A percentile compares a stretch with the other conserved stretches of the same genome.
These are phyloP conservation scores for Talaromyces verruculosus DNA, from an alignment of 2,329 filamentous ascomycete genomes.

Conservation along the genomic window DNA sequence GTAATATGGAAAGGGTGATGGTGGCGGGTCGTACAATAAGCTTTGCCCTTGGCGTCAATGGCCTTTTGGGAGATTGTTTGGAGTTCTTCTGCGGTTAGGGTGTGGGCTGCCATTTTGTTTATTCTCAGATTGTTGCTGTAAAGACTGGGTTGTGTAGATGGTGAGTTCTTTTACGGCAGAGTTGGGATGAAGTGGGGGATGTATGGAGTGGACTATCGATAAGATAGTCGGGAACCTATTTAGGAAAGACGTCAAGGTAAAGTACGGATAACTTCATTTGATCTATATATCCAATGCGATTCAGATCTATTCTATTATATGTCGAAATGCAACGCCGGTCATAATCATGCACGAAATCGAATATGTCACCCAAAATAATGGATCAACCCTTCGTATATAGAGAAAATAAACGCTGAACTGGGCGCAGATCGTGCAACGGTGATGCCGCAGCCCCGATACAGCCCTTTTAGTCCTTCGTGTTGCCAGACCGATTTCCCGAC, in stretches of 20 bases:
- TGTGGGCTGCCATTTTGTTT: conserved; percentile 26
- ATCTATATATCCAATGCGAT: not conserved
- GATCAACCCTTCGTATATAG: conserved; percentile 86
- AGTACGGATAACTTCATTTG: not conserved
- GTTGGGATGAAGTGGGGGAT: conserved; percentile 1
- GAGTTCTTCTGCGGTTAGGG: conserved; percentile 65
- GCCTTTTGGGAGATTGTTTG: conserved; percentile 61
- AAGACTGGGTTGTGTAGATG: not conserved
- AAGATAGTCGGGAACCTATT: not conserved
- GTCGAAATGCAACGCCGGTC: not conserved
- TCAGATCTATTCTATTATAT: conserved; percentile 1
- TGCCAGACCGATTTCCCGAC: conserved; percentile 76
- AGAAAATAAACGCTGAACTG: conserved; percentile 97
- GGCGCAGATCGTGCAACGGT: conserved; percentile 85
- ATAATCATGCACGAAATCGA: not conserved
- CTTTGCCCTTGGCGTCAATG: conserved; percentile 69
- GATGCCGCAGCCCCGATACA: conserved; percentile 94
- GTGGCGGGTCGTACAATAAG: conserved; percentile 63
- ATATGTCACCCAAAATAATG: conserved; percentile 53
- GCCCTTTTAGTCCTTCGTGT: conserved; percentile 74
- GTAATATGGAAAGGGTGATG: too few relatives aligned
- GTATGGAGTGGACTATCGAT: not conserved
- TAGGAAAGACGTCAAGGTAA: not conserved
- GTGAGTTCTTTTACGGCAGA: not conserved
- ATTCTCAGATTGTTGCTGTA: not conserved